Conservation (phyloP, 2,329 filamentous ascomycete species). For the Trichophaea hybrida region DNA sequence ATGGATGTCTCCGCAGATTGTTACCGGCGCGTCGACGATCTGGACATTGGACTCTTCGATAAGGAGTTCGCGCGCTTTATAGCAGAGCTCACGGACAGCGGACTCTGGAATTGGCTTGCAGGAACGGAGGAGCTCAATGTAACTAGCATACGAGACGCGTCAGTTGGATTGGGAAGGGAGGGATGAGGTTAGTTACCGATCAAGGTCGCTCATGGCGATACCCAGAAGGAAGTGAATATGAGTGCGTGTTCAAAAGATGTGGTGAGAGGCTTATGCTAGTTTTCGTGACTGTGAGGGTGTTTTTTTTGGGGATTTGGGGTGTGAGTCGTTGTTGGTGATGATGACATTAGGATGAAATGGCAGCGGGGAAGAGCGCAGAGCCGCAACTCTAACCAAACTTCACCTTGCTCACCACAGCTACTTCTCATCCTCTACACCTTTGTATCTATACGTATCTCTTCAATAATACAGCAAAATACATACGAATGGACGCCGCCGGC, state of each 20-base stretch:
- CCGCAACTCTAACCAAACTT: background rate
- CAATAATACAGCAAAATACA: background rate
- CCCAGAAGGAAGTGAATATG: background rate
- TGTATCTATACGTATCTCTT: background rate
- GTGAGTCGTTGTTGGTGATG: background rate
- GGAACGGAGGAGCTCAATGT: constrained; percentile 86
- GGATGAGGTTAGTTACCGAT: constrained; percentile 46
- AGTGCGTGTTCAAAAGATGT: background rate
- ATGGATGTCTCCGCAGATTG: constrained; percentile 94
- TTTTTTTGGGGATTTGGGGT: background rate
- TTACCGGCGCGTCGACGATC: constrained; percentile 86
- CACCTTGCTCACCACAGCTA: background rate
- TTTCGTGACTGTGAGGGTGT: background rate
- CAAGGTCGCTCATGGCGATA: constrained; percentile 72
- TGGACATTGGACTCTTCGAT: constrained; percentile 98
- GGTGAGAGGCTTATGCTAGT: background rate
- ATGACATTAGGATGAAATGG: background rate
- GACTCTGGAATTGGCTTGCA: constrained; percentile 91
- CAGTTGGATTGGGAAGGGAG: background rate
- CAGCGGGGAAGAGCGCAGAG: background rate
- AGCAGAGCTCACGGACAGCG: constrained; percentile 90
- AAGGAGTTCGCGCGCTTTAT: constrained; percentile 87
- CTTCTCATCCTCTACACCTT: background rate
- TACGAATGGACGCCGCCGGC: constrained; percentile 42
- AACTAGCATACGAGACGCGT: constrained; percentile 40